These are phyloP conservation scores for Calvatia gigantea DNA, from an alignment of 768 basidiomycete genomes.

Conservation along the genomic window DNA sequence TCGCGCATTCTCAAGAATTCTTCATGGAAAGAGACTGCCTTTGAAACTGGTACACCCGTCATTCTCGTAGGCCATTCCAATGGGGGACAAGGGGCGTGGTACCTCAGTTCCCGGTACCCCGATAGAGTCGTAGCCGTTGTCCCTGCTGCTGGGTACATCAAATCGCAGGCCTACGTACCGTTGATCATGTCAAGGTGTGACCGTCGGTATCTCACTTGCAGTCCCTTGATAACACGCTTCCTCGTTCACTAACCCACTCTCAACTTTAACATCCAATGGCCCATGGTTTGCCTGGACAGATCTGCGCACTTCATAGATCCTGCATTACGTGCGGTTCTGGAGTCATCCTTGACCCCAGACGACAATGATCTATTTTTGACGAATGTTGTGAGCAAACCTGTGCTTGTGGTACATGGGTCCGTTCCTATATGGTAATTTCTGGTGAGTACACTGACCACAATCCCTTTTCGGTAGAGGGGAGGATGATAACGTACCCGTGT, in stretches of 20 bases:
- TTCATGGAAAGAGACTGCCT: slow-evolving; percentile 39
- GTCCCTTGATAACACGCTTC: not conserved
- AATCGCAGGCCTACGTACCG: slow-evolving; percentile 83
- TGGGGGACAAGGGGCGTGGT: slow-evolving; percentile 89
- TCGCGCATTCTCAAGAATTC: slow-evolving; percentile 36
- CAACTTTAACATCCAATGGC: not conserved
- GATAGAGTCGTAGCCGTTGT: slow-evolving; percentile 70
- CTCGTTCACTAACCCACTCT: not conserved
- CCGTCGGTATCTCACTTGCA: not conserved
- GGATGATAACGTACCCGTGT: slow-evolving; percentile 86
- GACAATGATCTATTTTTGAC: slow-evolving; percentile 86
- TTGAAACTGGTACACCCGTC: slow-evolving; percentile 37
- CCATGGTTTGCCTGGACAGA: slow-evolving; percentile 24
- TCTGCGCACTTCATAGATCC: slow-evolving; percentile 82
- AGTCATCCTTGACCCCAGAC: slow-evolving; percentile 72
- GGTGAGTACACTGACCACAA: not conserved
- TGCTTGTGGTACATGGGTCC: slow-evolving; percentile 79
- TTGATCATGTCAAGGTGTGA: slow-evolving; percentile 58
- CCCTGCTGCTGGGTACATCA: slow-evolving; percentile 80
- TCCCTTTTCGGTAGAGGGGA: slow-evolving; percentile 44
- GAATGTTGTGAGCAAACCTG: slow-evolving; percentile 66
- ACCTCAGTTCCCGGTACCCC: slow-evolving; percentile 71
- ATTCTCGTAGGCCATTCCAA: slow-evolving; percentile 91
- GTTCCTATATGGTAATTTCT: not conserved
- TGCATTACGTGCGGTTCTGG: slow-evolving; percentile 63